Conservation (phyloP, 2,329 filamentous ascomycete genomes). For the Alternaria atra region DNA sequence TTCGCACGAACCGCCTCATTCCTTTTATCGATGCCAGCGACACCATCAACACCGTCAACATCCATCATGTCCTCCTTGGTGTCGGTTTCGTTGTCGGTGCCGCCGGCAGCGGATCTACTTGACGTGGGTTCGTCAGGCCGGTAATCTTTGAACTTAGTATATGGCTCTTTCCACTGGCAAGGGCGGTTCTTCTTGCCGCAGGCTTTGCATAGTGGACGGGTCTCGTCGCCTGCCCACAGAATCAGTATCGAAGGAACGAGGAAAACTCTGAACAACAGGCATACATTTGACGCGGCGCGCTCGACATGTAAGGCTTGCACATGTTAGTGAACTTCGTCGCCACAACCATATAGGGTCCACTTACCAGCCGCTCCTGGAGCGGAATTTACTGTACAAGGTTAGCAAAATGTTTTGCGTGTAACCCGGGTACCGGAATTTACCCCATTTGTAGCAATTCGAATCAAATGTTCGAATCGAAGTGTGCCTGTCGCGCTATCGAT, state of each 20-base stretch:
- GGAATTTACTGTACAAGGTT: constrained; percentile 38
- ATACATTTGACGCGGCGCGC: constrained; percentile 45
- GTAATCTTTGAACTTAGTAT: no score
- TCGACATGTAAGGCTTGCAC: constrained; percentile 39
- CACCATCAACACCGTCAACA: constrained; percentile 21
- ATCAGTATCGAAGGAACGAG: constrained; percentile 4
- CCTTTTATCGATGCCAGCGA: not conserved
- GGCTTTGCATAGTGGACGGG: constrained; percentile 19
- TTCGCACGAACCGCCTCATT: not conserved
- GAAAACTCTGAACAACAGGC: not conserved
- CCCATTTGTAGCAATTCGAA: constrained; percentile 9
- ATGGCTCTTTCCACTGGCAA: no score
- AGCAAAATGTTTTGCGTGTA: not conserved
- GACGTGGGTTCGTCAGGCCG: no score
- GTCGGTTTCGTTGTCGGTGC: constrained; percentile 18
- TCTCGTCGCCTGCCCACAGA: constrained; percentile 38
- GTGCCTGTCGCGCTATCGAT: constrained; percentile 9
- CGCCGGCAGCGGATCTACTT: no score
- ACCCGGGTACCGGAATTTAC: not conserved
- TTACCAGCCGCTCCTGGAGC: constrained; percentile 30
- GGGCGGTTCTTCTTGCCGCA: no score
- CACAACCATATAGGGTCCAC: not conserved
- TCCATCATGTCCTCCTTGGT: constrained; percentile 22
- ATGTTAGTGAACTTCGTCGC: constrained; percentile 9
- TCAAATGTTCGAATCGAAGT: constrained; percentile 4